Conservation (phyloP, 208 protist genomes). For the Acanthamoeba divionensis region DNA sequence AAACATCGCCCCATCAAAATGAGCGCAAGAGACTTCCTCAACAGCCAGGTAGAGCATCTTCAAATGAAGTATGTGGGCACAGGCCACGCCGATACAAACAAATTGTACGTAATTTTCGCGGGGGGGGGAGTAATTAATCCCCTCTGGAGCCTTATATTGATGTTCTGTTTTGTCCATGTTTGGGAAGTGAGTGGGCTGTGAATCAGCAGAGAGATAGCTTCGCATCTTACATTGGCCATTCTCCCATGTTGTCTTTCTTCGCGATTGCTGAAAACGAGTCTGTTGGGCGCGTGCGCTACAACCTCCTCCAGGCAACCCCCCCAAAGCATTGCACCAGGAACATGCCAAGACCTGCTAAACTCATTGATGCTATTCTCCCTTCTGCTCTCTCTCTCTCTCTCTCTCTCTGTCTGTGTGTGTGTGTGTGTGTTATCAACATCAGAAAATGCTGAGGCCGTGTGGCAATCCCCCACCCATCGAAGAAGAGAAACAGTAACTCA, state of each 20-base stretch:
- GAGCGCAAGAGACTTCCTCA: constrained; percentile 58
- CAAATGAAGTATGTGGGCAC: constrained; percentile 82
- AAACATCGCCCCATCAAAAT: too few species aligned
- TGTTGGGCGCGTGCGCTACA: constrained; percentile 70
- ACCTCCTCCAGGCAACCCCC: constrained; percentile 65
- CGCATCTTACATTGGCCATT: constrained; percentile 78
- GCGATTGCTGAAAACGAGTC: constrained; percentile 80
- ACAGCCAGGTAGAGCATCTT: constrained; percentile 78
- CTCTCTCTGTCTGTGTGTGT: background rate
- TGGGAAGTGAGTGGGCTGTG: constrained; percentile 68
- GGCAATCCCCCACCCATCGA: background rate
- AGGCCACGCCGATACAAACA: constrained; percentile 78
- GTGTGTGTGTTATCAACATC: too few species aligned
- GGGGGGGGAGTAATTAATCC: background rate
- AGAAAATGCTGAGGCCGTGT: constrained; percentile 19
- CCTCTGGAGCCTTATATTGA: background rate
- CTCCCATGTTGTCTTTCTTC: constrained; percentile 68
- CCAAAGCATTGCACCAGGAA: too few species aligned
- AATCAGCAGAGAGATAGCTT: constrained; percentile 79
- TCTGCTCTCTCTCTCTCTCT: background rate
- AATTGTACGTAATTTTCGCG: constrained; percentile 65
- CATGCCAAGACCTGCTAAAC: too few species aligned
- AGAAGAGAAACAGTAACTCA: background rate
- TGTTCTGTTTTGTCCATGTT: background rate
- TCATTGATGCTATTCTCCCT: background rate